Evolutionary conservation across 352 stramenopile genomes (phyloP).

Genomic region (Albugo laibachii): DNA sequence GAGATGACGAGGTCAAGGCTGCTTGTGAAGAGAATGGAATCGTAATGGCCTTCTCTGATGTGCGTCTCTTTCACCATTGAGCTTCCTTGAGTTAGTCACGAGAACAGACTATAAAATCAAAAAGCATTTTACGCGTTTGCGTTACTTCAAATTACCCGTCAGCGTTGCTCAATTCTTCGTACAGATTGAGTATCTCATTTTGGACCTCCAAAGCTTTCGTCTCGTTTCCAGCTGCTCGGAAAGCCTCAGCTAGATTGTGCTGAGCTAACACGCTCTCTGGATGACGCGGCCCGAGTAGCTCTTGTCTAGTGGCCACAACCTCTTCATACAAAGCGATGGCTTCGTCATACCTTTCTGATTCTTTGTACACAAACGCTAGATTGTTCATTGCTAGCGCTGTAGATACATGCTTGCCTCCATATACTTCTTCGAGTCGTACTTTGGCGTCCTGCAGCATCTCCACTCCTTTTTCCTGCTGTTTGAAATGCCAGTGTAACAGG

Average conservation of each 20-base stretch:
- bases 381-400: conserved; percentile 74
- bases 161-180: no score
- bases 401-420: conserved; percentile 28
- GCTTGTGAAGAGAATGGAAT: conserved; percentile 98
- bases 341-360: conserved; percentile 41
- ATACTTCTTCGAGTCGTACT: conserved; percentile 32
- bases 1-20: conserved; percentile 80
- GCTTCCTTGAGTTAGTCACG: no score
- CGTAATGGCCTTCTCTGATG: conserved; percentile 96
- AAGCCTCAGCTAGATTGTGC: conserved; percentile 64
- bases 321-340: conserved; percentile 45
- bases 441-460: conserved; percentile 36
- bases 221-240: conserved; percentile 52
- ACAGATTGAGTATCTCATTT: conserved; percentile 53
- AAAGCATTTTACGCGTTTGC: no score
- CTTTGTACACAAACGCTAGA: conserved; percentile 59
- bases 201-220: conserved; percentile 59
- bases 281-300: conserved; percentile 35
- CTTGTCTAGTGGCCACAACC: conserved; percentile 35
- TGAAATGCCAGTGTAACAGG: conserved; percentile 66
- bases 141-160: no score
- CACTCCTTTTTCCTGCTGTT: conserved; percentile 19
- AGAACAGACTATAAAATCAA: no score
- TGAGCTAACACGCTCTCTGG: conserved; percentile 68
- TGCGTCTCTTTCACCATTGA: conserved; percentile 98